Conservation (phyloP, 768 basidiomycete genomes). For the Auriscalpium microsporum region DNA sequence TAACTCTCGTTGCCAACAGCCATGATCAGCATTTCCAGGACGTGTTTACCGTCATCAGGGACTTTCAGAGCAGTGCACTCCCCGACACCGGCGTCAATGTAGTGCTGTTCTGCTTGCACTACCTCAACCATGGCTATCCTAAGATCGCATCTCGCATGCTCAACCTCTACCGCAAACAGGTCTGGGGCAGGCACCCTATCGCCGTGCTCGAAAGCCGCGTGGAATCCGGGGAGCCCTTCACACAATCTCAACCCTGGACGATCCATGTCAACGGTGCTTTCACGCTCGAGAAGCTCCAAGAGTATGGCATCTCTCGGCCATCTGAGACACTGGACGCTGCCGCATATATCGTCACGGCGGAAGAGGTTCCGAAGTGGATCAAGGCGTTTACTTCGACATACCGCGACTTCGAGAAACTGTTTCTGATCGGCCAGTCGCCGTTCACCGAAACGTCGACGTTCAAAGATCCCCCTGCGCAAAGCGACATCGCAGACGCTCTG, state of each 20-base stretch:
- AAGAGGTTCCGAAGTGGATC: neutral
- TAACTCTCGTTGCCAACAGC: neutral
- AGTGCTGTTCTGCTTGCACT: neutral
- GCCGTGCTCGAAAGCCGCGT: neutral
- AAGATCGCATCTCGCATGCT: neutral
- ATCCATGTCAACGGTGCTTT: neutral
- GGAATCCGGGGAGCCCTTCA: neutral
- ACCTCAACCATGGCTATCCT: neutral
- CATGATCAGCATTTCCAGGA: neutral
- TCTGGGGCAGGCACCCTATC: neutral
- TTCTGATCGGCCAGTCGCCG: neutral
- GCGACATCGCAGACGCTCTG: too few species aligned
- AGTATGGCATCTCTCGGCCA: neutral
- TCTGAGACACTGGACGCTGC: neutral
- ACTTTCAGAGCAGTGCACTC: neutral
- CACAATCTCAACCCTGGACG: neutral
- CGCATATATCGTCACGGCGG: neutral
- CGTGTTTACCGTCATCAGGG: neutral
- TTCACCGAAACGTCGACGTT: too few species aligned
- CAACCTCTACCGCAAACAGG: neutral
- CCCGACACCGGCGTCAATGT: neutral
- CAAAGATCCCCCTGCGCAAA: too few species aligned
- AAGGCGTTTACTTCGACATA: neutral
- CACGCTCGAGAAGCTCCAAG: neutral
- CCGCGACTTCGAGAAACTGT: neutral